A percentile compares a stretch with the other conserved stretches of the same genome.
phyloP scores from a whole-genome alignment of 352 stramenopile genomes.

The Blastocystis sp. region DNA sequence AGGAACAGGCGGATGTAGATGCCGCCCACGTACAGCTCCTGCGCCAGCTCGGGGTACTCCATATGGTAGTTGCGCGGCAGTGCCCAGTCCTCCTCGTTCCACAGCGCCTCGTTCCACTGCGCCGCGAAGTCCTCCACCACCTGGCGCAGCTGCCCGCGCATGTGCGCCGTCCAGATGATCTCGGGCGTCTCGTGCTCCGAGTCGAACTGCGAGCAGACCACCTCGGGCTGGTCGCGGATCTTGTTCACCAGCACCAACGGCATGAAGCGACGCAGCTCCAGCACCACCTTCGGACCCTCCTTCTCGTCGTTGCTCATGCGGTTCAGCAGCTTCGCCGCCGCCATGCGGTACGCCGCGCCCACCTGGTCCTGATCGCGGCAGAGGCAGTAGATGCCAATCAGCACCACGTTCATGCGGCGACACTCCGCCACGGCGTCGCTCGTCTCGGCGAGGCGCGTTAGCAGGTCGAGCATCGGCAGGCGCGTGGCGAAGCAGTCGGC shows the following conservation, averaged over 20 bases:
- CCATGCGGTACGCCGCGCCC: slow-evolving; percentile 57
- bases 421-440: slow-evolving; percentile 55
- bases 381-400: slow-evolving; percentile 53
- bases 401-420: slow-evolving; percentile 45
- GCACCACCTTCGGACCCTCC: slow-evolving; percentile 63
- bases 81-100: slow-evolving; percentile 23
- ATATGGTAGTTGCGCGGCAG: slow-evolving; percentile 70
- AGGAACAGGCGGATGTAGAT: slow-evolving; percentile 88
- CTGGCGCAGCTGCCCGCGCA: slow-evolving; percentile 80
- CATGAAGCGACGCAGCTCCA: slow-evolving; percentile 73
- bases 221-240: slow-evolving; percentile 74
- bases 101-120: slow-evolving; percentile 66
- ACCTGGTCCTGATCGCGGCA: slow-evolving; percentile 66
- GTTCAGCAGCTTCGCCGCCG: slow-evolving; percentile 53
- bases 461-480: slow-evolving; percentile 40
- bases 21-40: slow-evolving; percentile 76
- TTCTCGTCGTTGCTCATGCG: slow-evolving; percentile 68
- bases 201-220: slow-evolving; percentile 77
- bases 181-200: slow-evolving; percentile 85
- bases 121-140: slow-evolving; percentile 81
- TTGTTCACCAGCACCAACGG: slow-evolving; percentile 73
- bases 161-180: slow-evolving; percentile 86
- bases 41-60: slow-evolving; percentile 77
- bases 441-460: slow-evolving; percentile 30
- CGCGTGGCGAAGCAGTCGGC: slow-evolving; percentile 55